These are phyloP conservation scores for Triticum timopheevii DNA, from an alignment of 176 grass and related monocot species.

Conservation along the genomic window DNA sequence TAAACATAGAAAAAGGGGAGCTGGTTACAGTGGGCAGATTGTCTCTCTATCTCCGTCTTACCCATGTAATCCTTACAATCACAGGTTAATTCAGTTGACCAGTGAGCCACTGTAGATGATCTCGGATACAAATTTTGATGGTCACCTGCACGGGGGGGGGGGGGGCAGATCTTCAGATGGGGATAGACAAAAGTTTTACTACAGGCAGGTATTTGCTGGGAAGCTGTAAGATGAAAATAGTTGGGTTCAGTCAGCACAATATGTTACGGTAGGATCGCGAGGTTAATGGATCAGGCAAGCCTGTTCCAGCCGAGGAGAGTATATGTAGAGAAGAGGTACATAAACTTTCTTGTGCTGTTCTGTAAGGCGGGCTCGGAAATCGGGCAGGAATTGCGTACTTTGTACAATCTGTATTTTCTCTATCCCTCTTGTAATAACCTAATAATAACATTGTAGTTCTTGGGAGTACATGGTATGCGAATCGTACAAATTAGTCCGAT, in stretches of 20 bases:
- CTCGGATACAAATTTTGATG: conserved; percentile 36
- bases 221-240: conserved; percentile 17
- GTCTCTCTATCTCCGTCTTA: background rate
- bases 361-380: background rate
- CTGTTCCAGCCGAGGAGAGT: conserved; percentile 17
- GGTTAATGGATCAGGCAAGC: conserved; percentile 10
- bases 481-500: background rate
- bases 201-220: conserved; percentile 9
- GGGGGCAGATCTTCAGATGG: background rate
- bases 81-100: conserved; percentile 46
- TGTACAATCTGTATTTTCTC: background rate
- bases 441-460: conserved; percentile 21
- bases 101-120: background rate
- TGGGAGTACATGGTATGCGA: background rate
- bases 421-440: conserved; percentile 2
- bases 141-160: background rate
- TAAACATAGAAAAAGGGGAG: background rate
- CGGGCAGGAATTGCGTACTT: background rate
- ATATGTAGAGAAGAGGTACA: conserved; percentile 34
- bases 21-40: background rate
- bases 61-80: background rate
- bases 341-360: conserved; percentile 18
- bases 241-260: conserved; percentile 22
- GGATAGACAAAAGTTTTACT: background rate
- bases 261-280: conserved; percentile 18